Base-by-base conservation (phyloP, 2,329 filamentous ascomycete species). In the Pseudogymnoascus sp. region DNA sequence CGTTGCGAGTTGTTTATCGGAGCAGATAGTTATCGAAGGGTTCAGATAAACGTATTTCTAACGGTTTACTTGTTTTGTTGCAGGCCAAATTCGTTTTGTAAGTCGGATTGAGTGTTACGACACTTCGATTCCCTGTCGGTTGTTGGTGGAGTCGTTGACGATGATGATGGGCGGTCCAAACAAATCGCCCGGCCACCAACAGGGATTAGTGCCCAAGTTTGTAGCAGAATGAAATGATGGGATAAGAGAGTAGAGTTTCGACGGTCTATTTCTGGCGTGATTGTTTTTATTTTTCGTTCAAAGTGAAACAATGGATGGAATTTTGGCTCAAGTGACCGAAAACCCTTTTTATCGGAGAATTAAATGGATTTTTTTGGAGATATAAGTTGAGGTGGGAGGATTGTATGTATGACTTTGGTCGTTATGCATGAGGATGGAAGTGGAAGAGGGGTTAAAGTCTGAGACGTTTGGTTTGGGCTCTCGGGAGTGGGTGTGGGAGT, bases 91-190 rank as follows among this genome's bases (percentile, higher is more conserved):
- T 56, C 12, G 28, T 56, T 56, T 56, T 16, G 50, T 33, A 56
- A 56, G 50, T 56, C 31, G 50, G 50, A 56, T 56, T 56, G 50
- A 33, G 50, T 56, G 50, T 56, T 56, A 33, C n/a, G 50, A 56
- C 28, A 4, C 28, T 33, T 6, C 8, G 50, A 56, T 56, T 33
- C 50, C 50, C 50, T 56, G 50, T 33, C 50, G 50, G n/a, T 56
- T 56, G 50, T 56, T 33, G 50, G 50, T 56, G 50, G 50, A 56
- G 44, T 25, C 25, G 50, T 56, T 56, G 50, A 56, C 28, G 50
- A 56, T 33, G 50, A 56, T 56, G 50, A 56, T 56, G 50, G 50
- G 3, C 31, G 28, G 50, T 56, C 50, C 50, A 56, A 56, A 56
- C 50, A 56, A 56, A 56, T 56, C 50, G 50, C 50, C 33, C 50